phyloP scores from a whole-genome alignment of 148 eudicot genomes.

The Bassia scoparia region DNA sequence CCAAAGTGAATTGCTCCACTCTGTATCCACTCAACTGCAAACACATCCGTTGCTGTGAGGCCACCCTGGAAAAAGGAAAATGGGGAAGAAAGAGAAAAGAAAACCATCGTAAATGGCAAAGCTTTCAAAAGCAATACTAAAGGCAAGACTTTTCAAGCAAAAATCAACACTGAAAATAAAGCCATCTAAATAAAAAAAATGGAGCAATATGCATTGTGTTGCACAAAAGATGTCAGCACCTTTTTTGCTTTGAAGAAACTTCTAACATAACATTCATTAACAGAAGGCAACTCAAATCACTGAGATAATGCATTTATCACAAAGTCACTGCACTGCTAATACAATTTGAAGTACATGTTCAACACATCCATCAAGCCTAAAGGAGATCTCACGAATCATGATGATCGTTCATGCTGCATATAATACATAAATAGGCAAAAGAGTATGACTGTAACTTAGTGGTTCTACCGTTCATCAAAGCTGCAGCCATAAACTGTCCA shows the following conservation, averaged over 20 bases:
- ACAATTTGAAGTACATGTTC: neutral
- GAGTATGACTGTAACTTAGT: neutral
- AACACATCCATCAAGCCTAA: neutral
- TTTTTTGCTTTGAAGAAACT: too few species aligned
- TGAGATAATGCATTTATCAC: too few species aligned
- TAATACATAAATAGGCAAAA: neutral
- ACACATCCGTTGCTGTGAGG: conserved; percentile 95
- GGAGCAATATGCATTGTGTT: neutral
- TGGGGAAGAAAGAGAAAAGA: neutral
- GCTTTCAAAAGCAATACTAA: neutral
- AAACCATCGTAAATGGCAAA: conserved; percentile 10
- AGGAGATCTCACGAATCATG: neutral
- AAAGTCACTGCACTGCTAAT: too few species aligned
- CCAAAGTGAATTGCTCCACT: conserved; percentile 90
- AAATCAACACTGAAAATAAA: too few species aligned
- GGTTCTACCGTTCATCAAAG: neutral
- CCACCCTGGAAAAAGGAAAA: conserved; percentile 69
- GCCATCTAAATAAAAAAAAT: neutral
- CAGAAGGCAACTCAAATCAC: too few species aligned
- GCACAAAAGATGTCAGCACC: neutral
- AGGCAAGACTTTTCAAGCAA: too few species aligned
- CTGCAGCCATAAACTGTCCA: neutral
- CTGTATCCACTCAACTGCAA: conserved; percentile 92
- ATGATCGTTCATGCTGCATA: neutral
- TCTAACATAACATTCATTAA: too few species aligned